Evolutionary conservation across 2,329 filamentous ascomycete species (phyloP).

Genomic region (Thelonectria olida): DNA sequence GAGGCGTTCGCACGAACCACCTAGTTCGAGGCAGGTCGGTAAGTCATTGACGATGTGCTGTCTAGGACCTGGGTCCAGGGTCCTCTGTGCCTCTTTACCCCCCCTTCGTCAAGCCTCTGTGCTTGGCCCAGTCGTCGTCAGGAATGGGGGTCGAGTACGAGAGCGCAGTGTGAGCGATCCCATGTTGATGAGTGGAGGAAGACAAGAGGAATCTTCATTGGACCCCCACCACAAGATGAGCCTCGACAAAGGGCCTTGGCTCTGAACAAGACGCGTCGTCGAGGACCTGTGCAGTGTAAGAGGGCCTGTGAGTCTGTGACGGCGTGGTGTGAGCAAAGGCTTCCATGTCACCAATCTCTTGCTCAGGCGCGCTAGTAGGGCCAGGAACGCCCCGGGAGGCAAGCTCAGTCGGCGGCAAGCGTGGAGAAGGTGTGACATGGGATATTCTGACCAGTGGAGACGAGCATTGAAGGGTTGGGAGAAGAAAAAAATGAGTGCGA

Average conservation of each 20-base stretch:
- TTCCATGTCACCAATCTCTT: slow-evolving; percentile 29
- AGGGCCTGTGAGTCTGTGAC: slow-evolving; percentile 25
- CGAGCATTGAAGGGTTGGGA: slow-evolving; percentile 8
- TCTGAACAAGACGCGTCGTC: not conserved
- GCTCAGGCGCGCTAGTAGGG: slow-evolving; percentile 22
- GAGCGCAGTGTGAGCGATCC: slow-evolving; percentile 3
- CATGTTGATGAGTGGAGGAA: slow-evolving; percentile 3
- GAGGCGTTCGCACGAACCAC: slow-evolving; percentile 39
- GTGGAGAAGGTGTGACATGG: slow-evolving; percentile 33
- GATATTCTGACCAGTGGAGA: slow-evolving; percentile 22
- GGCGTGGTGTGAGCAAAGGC: slow-evolving; percentile 24
- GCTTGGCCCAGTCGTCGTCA: slow-evolving; percentile 18
- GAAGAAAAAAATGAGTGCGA: not conserved
- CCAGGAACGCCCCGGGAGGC: slow-evolving; percentile 34
- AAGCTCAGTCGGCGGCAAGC: slow-evolving; percentile 33
- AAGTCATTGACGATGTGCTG: slow-evolving; percentile 33
- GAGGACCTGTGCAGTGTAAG: slow-evolving; percentile 13
- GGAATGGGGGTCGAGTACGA: slow-evolving; percentile 4
- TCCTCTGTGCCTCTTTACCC: not conserved
- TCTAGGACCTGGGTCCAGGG: slow-evolving; percentile 26
- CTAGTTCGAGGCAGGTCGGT: slow-evolving; percentile 38
- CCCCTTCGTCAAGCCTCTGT: slow-evolving; percentile 20
- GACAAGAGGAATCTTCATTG: slow-evolving; percentile 1
- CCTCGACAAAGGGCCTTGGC: not conserved
- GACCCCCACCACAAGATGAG: slow-evolving; percentile 10